These are phyloP conservation scores for Flaveria bidentis DNA, from an alignment of 129 eudicot genomes.

Conservation along the genomic window DNA sequence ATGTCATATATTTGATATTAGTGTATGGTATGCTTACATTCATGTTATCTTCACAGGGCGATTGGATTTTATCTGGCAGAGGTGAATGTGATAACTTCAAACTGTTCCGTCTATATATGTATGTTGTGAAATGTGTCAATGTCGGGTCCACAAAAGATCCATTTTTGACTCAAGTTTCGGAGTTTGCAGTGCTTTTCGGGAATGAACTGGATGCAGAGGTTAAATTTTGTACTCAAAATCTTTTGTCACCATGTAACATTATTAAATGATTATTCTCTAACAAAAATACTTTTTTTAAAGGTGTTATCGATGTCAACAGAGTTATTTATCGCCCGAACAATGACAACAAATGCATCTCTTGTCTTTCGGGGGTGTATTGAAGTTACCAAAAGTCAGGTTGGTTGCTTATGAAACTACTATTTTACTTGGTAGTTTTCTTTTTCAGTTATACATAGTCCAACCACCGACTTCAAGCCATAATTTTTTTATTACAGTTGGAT, in stretches of 20 bases:
- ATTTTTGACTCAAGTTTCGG: slow-evolving; percentile 79
- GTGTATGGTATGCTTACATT: slow-evolving; percentile 3
- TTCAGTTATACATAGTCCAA: slow-evolving; percentile 11
- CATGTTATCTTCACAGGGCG: slow-evolving; percentile 64
- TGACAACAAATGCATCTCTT: slow-evolving; percentile 82
- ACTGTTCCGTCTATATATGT: slow-evolving; percentile 62
- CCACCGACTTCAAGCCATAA: slow-evolving; percentile 8
- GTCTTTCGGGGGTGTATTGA: slow-evolving; percentile 69
- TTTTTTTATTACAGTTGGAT: slow-evolving; percentile 57
- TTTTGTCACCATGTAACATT: background rate
- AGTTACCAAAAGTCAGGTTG: slow-evolving; percentile 74
- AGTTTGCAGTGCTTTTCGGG: slow-evolving; percentile 88
- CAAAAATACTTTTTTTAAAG: slow-evolving; percentile 32
- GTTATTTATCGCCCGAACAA: slow-evolving; percentile 87
- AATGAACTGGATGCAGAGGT: slow-evolving; percentile 99
- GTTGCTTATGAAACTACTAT: slow-evolving; percentile 13
- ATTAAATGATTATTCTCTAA: background rate
- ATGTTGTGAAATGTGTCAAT: slow-evolving; percentile 68
- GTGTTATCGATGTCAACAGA: slow-evolving; percentile 99
- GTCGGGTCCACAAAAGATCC: slow-evolving; percentile 84
- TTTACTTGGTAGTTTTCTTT: slow-evolving; percentile 2
- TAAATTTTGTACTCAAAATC: background rate
- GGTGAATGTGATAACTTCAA: slow-evolving; percentile 47
- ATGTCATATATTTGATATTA: background rate
- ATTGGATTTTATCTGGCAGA: slow-evolving; percentile 79